phyloP scores from a whole-genome alignment of 139 green algal genomes.

The Pseudopediastrum boryanum region DNA sequence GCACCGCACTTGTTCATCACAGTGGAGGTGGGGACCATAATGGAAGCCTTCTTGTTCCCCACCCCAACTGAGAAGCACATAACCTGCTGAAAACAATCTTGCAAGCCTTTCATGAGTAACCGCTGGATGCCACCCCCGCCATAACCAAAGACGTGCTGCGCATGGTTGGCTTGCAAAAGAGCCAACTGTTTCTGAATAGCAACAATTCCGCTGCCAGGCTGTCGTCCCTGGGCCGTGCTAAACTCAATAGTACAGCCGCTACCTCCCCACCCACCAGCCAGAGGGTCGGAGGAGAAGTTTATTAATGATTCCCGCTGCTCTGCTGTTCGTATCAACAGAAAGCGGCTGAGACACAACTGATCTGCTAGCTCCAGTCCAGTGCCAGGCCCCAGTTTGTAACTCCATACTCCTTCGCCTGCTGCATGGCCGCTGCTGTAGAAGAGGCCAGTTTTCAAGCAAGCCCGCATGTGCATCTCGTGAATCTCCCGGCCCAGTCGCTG shows the following conservation, averaged over 20 bases:
- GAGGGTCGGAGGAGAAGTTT: conserved; percentile 63
- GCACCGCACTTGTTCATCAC: conserved; percentile 58
- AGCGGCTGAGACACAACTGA: conserved; percentile 78
- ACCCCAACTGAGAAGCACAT: conserved; percentile 70
- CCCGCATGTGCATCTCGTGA: conserved; percentile 63
- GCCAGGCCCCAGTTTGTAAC: conserved; percentile 72
- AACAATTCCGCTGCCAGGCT: conserved; percentile 49
- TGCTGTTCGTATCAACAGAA: conserved; percentile 65
- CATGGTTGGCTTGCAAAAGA: conserved; percentile 61
- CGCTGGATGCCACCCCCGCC: no score
- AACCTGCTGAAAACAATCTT: no score
- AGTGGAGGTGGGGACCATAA: conserved; percentile 64
- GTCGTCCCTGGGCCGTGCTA: conserved; percentile 65
- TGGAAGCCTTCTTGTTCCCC: conserved; percentile 53
- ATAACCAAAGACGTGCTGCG: no score
- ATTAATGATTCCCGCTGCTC: conserved; percentile 53
- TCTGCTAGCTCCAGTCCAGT: conserved; percentile 70
- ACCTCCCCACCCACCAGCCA: conserved; percentile 58
- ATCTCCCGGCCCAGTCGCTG: conserved; percentile 52
- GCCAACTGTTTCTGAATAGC: conserved; percentile 62
- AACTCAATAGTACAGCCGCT: conserved; percentile 70
- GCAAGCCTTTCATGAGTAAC: no score
- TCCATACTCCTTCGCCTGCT: conserved; percentile 39
- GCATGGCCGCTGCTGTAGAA: conserved; percentile 51
- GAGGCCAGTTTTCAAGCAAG: conserved; percentile 70